These are phyloP conservation scores for Arabidopsis lyrata DNA, from an alignment of 441 rosid genomes.

Conservation along the genomic window DNA sequence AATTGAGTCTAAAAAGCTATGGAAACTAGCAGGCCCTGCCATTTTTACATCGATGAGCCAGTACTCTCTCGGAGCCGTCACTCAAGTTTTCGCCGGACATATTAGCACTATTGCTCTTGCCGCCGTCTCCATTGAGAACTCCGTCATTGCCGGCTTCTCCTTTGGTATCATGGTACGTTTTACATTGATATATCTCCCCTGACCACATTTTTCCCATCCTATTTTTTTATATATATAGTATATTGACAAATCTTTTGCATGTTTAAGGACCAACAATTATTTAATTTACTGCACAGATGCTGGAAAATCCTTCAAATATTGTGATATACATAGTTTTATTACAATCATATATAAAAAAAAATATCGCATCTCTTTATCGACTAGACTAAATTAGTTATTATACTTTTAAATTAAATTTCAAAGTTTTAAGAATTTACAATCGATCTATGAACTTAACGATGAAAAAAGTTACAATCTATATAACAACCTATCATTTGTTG, in stretches of 20 bases:
- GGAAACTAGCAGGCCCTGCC: slow-evolving; percentile 64
- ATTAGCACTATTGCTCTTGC: slow-evolving; percentile 59
- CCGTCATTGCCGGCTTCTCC: slow-evolving; percentile 64
- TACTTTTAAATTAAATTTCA: background rate
- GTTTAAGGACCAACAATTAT: background rate
- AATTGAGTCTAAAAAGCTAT: slow-evolving; percentile 52
- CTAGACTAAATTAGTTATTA: background rate
- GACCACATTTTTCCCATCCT: background rate
- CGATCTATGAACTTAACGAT: background rate
- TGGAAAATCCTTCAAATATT: background rate
- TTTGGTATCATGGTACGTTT: slow-evolving; percentile 53
- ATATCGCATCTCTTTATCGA: background rate
- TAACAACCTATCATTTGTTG: background rate
- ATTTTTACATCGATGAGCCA: slow-evolving; percentile 55
- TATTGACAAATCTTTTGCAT: background rate
- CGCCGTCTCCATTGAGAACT: slow-evolving; percentile 60
- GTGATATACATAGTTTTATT: background rate
- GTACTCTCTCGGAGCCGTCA: slow-evolving; percentile 60
- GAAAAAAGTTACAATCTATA: background rate
- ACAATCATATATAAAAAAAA: background rate
- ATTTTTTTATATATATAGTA: background rate
- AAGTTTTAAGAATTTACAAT: background rate
- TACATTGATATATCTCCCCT: background rate
- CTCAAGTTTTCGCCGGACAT: slow-evolving; percentile 62
- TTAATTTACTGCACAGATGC: background rate